Evolutionary conservation across 2,329 filamentous ascomycete genomes (phyloP).

Genomic region (Cladosporium halotolerans): DNA sequence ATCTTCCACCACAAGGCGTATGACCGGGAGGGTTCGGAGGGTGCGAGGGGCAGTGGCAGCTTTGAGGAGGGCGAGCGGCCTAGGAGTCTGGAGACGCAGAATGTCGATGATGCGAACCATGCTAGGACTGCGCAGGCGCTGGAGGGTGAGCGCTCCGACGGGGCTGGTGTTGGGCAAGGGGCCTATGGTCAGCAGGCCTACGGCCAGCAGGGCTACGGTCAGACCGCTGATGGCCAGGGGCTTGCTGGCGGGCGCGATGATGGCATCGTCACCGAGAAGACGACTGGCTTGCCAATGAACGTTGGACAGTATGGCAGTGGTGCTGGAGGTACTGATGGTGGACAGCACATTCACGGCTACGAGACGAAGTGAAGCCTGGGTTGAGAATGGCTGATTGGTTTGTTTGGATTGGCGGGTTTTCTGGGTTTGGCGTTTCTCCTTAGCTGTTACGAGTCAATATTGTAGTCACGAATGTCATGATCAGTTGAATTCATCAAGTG

Average conservation of each 20-base stretch:
- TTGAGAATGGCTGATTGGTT: neutral
- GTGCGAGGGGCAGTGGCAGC: neutral
- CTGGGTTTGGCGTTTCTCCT: neutral
- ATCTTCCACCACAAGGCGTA: conserved; percentile 27
- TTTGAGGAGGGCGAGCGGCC: conserved; percentile 1
- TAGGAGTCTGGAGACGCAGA: neutral
- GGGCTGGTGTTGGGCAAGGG: neutral
- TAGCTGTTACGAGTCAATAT: neutral
- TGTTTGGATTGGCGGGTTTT: neutral
- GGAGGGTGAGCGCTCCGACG: neutral
- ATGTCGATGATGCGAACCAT: neutral
- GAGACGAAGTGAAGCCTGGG: neutral
- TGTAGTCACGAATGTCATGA: neutral
- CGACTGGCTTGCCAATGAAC: conserved; percentile 38
- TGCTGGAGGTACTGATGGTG: conserved; percentile 32
- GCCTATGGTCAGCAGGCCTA: neutral
- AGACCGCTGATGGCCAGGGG: neutral
- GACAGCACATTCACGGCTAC: conserved; percentile 4
- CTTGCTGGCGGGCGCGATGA: neutral
- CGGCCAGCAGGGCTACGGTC: neutral
- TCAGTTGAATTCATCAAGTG: neutral
- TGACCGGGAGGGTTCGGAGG: conserved; percentile 11
- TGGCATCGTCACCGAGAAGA: conserved; percentile 31
- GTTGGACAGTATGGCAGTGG: conserved; percentile 34
- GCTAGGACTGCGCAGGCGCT: neutral